These are phyloP conservation scores for Amoebophrya sp. DNA, from an alignment of 169 alveolate genomes.

Conservation along the genomic window DNA sequence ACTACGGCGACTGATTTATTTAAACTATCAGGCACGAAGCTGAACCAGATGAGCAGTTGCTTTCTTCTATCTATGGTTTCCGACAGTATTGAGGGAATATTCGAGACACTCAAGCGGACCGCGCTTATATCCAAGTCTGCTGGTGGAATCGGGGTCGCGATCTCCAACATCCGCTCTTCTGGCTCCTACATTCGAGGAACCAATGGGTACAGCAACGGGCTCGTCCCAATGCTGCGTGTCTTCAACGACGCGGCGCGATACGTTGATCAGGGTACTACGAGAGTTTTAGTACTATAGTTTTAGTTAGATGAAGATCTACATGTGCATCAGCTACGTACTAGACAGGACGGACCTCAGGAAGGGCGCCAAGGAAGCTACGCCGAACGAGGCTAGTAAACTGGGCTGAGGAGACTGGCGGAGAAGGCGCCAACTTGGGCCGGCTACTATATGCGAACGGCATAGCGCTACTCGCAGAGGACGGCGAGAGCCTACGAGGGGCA, in stretches of 20 bases:
- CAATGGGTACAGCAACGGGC: constrained; percentile 94
- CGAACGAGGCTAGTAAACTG: neutral
- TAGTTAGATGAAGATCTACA: no score
- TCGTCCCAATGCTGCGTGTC: constrained; percentile 96
- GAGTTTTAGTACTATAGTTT: no score
- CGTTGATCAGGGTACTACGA: constrained; percentile 62
- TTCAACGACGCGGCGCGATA: constrained; percentile 62
- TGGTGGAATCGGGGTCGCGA: constrained; percentile 97
- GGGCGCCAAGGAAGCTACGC: neutral
- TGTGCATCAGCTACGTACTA: neutral
- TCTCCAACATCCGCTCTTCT: constrained; percentile 86
- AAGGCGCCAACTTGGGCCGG: neutral
- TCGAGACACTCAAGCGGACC: constrained; percentile 77
- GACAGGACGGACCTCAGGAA: neutral
- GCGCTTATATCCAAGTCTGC: constrained; percentile 95
- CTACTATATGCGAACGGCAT: neutral
- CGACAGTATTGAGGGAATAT: constrained; percentile 95
- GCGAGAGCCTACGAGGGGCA: neutral
- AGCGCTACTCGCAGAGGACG: neutral
- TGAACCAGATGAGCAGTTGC: constrained; percentile 60
- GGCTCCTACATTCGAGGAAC: constrained; percentile 95
- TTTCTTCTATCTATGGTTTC: constrained; percentile 80
- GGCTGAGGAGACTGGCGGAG: neutral
- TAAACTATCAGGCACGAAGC: constrained; percentile 21
- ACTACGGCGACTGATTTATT: constrained; percentile 33